Evolutionary conservation across 129 eudicot species (phyloP), one percentile per base, ranked within the genome.

Genomic region (Escallonia rubra): DNA sequence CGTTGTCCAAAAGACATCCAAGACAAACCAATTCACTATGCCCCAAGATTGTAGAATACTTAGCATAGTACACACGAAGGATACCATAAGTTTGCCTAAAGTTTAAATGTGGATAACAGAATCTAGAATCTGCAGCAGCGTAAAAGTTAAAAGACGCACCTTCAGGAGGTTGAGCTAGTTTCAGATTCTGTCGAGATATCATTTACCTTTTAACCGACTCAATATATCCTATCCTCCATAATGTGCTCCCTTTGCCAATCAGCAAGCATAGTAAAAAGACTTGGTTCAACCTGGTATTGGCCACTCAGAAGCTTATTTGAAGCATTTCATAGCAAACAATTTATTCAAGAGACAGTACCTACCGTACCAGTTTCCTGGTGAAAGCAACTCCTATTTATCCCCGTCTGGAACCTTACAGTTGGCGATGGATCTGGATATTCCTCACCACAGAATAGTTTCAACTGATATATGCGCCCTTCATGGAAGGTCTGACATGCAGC

Each of bases 181-280:
- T 89, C 50, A 94, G 80, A 76, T 89, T 89, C 57, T 86, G 90
- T 4, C 94, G 84, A 61, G 94, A 83, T 46, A 64, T 74, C 96
- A 89, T 89, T 59, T 89, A 94, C 70, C 84, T 89, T 83, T 86
- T 76, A 89, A 75, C 72, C 74, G 87, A 74, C 76, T 69, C 61
- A 89, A 58, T 74, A 89, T 76, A 76, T 81, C 87, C 76, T 76
- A 76, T 81, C 87, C 76, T 89, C 94, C 96, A 86, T 86, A 41
- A 94, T 89, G 80, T 83, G 76, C 75, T 89, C 90, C 67, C 90
- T 80, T 71, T 74, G 80, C 96, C 96, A 89, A 63, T 86, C 76
- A 63, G 87, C 77, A 69, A 89, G 96, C 94, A 89, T 89, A 69
- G 90, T 90, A 69, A 89, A 89, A 46, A 73, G 79, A 64, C 65